These are phyloP conservation scores for Abrus precatorius DNA, from an alignment of 306 rosid species.

Conservation along the genomic window DNA sequence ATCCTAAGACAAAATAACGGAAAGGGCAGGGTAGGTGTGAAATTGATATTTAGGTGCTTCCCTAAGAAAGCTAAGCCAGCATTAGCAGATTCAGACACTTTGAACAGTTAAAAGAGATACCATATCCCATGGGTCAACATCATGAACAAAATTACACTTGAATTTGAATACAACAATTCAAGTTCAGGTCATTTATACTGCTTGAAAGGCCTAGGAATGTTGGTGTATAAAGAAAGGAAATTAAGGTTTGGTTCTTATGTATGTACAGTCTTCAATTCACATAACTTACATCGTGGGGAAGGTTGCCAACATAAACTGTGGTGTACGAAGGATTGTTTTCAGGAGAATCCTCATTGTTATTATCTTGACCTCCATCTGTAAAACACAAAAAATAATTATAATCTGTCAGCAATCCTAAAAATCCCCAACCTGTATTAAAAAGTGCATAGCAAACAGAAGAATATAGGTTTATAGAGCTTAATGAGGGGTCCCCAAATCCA, in stretches of 20 bases:
- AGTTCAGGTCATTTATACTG: constrained; percentile 2
- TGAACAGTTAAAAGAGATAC: background rate
- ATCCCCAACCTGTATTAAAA: constrained; percentile 35
- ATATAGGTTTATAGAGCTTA: constrained; percentile 11
- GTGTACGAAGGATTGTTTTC: constrained; percentile 66
- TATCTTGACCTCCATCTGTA: constrained; percentile 67
- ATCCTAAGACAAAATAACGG: background rate
- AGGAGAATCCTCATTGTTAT: constrained; percentile 66
- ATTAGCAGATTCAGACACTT: background rate
- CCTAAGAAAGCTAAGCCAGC: background rate
- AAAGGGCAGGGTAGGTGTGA: background rate
- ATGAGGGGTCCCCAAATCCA: constrained; percentile 30
- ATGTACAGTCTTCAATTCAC: constrained; percentile 36
- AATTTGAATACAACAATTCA: constrained; percentile 5
- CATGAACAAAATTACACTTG: constrained; percentile 9
- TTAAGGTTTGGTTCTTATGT: constrained; percentile 8
- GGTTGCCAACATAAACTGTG: constrained; percentile 75
- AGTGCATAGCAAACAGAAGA: constrained; percentile 24
- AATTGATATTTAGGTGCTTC: background rate
- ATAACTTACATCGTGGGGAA: constrained; percentile 69
- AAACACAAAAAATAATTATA: constrained; percentile 28
- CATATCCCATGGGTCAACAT: background rate
- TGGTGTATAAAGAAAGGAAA: constrained; percentile 16
- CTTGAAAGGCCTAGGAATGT: constrained; percentile 28
- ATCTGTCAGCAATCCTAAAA: constrained; percentile 33